phyloP scores from a whole-genome alignment of 2,329 filamentous ascomycete species.

The Rhynchosporium agropyri region DNA sequence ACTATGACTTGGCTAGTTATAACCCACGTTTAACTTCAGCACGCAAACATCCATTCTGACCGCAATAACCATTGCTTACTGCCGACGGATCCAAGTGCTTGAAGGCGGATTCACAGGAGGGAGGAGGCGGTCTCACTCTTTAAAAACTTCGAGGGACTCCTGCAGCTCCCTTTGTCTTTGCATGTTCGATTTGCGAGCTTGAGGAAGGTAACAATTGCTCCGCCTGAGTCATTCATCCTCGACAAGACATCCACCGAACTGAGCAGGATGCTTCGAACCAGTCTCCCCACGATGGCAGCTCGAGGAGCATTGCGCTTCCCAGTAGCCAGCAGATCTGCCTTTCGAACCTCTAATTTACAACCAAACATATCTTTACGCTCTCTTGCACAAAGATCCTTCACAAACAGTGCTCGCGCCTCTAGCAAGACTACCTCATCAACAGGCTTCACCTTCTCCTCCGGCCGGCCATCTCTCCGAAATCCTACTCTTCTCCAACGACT shows the following conservation, averaged over 20 bases:
- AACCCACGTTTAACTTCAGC: too few relatives aligned
- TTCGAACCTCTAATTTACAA: constrained; percentile 12
- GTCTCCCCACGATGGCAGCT: constrained; percentile 21
- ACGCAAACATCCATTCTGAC: background rate
- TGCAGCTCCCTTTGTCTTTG: background rate
- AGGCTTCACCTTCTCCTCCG: constrained; percentile 34
- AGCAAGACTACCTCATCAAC: constrained; percentile 26
- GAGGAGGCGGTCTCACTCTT: background rate
- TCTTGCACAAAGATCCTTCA: constrained; percentile 28
- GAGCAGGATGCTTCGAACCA: constrained; percentile 32
- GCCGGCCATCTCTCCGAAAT: constrained; percentile 23
- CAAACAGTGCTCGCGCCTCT: constrained; percentile 17
- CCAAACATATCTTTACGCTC: constrained; percentile 6
- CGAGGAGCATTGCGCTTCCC: constrained; percentile 27
- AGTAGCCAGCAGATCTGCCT: constrained; percentile 23
- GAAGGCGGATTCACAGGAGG: constrained; percentile 12
- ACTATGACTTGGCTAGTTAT: background rate
- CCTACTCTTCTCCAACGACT: constrained; percentile 32
- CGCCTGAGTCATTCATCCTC: background rate
- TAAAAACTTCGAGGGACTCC: background rate
- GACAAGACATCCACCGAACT: too few relatives aligned
- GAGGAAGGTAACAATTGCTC: background rate
- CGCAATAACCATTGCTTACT: background rate
- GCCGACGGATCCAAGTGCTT: background rate
- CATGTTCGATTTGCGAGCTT: background rate